phyloP scores from a whole-genome alignment of 2,329 filamentous ascomycete genomes.

The Davidsoniella virescens region DNA sequence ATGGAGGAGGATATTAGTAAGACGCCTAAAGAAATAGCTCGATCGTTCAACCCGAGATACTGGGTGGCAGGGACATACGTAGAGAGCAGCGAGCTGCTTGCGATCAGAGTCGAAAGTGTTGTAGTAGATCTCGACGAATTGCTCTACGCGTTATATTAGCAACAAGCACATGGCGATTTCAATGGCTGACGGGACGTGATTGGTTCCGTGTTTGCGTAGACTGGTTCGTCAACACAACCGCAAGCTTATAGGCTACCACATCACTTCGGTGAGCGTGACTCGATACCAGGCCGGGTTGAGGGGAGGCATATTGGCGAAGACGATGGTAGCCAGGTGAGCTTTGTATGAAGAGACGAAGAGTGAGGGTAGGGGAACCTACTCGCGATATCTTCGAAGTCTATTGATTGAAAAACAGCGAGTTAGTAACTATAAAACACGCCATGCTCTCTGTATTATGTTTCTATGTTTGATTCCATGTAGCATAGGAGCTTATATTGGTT shows the following conservation, averaged over 20 bases:
- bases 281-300: not conserved
- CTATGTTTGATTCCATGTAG: not conserved
- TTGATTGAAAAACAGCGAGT: not conserved
- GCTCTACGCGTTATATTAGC: conserved; percentile 34
- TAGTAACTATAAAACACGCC: conserved; percentile 6
- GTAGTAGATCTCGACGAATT: conserved; percentile 89
- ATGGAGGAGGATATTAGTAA: not conserved
- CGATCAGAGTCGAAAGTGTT: conserved; percentile 66
- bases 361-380: conserved; percentile 23
- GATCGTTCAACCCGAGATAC: not conserved
- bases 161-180: too few relatives aligned
- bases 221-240: too few relatives aligned
- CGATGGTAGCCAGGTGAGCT: not conserved
- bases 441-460: not conserved
- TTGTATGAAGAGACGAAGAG: not conserved
- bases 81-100: conserved; percentile 48
- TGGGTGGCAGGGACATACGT: conserved; percentile 41
- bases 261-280: not conserved
- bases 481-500: not conserved
- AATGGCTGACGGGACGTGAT: not conserved
- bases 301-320: too few relatives aligned
- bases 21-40: not conserved
- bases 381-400: conserved; percentile 31
- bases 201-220: not conserved
- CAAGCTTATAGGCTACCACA: not conserved